Base-by-base conservation (phyloP, 2,329 filamentous ascomycete species). In the Penicillium carneum region DNA sequence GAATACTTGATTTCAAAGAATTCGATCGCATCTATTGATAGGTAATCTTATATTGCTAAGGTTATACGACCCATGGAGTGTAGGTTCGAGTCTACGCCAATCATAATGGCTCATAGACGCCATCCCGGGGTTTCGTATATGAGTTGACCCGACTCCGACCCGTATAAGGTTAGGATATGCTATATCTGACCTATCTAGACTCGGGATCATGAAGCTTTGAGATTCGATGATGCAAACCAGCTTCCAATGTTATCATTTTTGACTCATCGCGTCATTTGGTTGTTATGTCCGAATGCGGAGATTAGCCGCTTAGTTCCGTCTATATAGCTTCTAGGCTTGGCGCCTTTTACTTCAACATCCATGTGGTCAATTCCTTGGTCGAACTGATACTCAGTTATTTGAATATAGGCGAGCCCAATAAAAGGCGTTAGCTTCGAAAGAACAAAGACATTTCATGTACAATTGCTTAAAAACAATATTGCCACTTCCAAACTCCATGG, bases 401-500 rank as follows among this genome's bases (percentile, higher is more conserved):
- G 23, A 16, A 34, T 14, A 34, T n/a, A 12, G 2, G 4, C 16
- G 7, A 49, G 14, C 6, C 10, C 2, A 33, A 16, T 34, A 2
- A 16, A 16, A 34, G 7, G 8, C 5, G 46, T 11, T 36, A 10
- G 10, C 4, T 34, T 34, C n/a, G 23, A 49, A n/a, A 23, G 12
- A 10, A 12, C n/a, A 53, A 53, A n/a, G 18, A 18, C 2, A 11
- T 33, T 7, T 36, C 36, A 12, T 36, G 16, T 34, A 23, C 10
- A 47, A 46, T 36, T 47, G 41, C 18, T 12, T 12, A 10, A 26
- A 23, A 23, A 39, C 12, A n/a, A 12, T 9, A 47, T 12, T 14
- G 29, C 20, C 38, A 45, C 20, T 38, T 18, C 38, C 39, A 38
- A 58, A 52, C 48, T 47, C 55, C 55, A 26, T 12, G 23, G 39